These are phyloP conservation scores for Buxus sempervirens DNA, from an alignment of 164 flowering plant species.

Conservation along the genomic window DNA sequence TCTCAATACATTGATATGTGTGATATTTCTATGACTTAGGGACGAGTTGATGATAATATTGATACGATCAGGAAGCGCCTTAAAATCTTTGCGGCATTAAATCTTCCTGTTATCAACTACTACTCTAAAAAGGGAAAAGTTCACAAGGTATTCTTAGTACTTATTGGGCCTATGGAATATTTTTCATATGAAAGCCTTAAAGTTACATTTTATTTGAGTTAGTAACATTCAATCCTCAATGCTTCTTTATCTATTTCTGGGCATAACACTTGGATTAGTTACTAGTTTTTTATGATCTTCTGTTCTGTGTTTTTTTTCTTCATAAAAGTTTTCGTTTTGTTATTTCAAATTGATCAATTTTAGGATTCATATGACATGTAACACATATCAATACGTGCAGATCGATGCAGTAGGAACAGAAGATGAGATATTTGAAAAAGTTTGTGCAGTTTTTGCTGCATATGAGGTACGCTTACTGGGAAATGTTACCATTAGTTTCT, in stretches of 20 bases:
- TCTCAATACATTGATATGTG: background rate
- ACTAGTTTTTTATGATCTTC: background rate
- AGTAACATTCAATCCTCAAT: background rate
- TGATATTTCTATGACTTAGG: conserved; percentile 40
- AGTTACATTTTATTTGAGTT: background rate
- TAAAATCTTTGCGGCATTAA: conserved; percentile 50
- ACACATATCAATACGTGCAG: conserved; percentile 36
- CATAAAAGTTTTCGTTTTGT: background rate
- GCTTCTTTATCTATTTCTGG: background rate
- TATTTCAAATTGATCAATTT: background rate
- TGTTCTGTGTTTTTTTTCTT: background rate
- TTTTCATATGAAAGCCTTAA: background rate
- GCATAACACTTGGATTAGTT: background rate
- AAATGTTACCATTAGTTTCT: background rate
- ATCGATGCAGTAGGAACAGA: conserved; percentile 71
- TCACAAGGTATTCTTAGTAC: conserved; percentile 46
- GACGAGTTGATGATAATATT: conserved; percentile 87
- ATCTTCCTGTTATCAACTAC: conserved; percentile 77
- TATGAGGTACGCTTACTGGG: conserved; percentile 33
- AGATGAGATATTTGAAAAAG: conserved; percentile 76
- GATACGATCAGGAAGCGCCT: conserved; percentile 84
- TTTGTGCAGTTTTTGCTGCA: conserved; percentile 53
- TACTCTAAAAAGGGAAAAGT: conserved; percentile 70
- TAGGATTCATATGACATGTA: background rate
- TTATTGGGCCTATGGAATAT: background rate